A percentile compares a stretch with the other conserved stretches of the same genome.
phyloP scores from a whole-genome alignment of 352 stramenopile species.

The Stephanocyclus meneghinianus region DNA sequence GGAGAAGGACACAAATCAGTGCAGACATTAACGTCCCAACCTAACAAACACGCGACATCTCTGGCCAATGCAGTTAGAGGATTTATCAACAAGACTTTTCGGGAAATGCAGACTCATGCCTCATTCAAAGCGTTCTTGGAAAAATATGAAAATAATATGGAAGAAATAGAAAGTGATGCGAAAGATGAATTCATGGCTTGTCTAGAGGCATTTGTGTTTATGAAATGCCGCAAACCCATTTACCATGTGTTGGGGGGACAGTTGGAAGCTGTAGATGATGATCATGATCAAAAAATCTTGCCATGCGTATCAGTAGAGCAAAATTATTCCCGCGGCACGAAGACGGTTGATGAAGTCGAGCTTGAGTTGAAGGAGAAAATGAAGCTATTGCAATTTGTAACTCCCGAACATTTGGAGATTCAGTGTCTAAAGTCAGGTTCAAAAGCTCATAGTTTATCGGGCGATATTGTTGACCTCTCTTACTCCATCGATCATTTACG shows the following conservation, averaged over 20 bases:
- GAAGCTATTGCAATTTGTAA: slow-evolving; percentile 72
- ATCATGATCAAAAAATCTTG: not conserved
- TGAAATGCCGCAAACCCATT: slow-evolving; percentile 38
- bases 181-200: slow-evolving; percentile 35
- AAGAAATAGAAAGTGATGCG: not conserved
- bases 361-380: slow-evolving; percentile 48
- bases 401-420: slow-evolving; percentile 74
- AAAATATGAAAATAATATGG: not conserved
- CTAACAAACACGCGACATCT: slow-evolving; percentile 21
- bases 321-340: not conserved
- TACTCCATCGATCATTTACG: slow-evolving; percentile 49
- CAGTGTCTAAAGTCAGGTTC: slow-evolving; percentile 41
- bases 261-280: slow-evolving; percentile 9
- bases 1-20: not conserved
- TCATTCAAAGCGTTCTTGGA: slow-evolving; percentile 25
- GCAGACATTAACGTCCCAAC: not conserved
- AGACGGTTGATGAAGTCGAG: slow-evolving; percentile 31
- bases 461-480: slow-evolving; percentile 39
- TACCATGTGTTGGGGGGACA: slow-evolving; percentile 34
- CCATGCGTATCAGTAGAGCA: not conserved
- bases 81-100: slow-evolving; percentile 43
- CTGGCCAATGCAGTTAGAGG: slow-evolving; percentile 43
- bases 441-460: not conserved
- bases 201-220: slow-evolving; percentile 47
- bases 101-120: slow-evolving; percentile 34